These are phyloP conservation scores for Chlamydomonas reinhardtii DNA, from an alignment of 163 green algal species.

Conservation along the genomic window DNA sequence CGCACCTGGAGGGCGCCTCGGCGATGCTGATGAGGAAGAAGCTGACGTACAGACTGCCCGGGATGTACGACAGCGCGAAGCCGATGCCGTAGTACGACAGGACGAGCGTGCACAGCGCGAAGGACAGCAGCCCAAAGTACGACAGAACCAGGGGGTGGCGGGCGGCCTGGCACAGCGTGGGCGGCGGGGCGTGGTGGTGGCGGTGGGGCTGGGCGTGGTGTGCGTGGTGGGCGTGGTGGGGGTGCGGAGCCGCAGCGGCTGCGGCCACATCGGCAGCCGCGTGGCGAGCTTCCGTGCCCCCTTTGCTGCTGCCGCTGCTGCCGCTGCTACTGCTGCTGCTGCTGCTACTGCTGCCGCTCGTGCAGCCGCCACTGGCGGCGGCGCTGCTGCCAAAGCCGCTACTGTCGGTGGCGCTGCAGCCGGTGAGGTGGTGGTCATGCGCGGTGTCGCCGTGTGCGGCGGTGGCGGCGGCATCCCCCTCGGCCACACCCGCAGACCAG, in stretches of 20 bases:
- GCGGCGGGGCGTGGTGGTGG: background rate
- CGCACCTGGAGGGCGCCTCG: slow-evolving; percentile 19
- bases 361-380: background rate
- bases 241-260: no score
- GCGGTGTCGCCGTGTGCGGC: no score
- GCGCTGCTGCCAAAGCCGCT: no score
- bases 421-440: no score
- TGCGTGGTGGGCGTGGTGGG: background rate
- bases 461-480: no score
- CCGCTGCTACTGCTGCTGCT: no score
- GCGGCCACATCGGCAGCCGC: no score
- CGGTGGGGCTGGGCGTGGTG: background rate
- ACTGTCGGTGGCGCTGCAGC: no score
- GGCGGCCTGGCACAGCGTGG: background rate
- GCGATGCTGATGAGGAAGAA: slow-evolving; percentile 37
- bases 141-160: slow-evolving; percentile 2
- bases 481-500: no score
- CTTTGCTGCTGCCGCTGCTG: background rate
- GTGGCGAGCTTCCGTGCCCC: background rate
- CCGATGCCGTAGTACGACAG: slow-evolving; percentile 52
- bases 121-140: background rate
- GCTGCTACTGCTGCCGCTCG: no score
- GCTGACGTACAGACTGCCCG: slow-evolving; percentile 22
- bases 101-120: slow-evolving; percentile 23
- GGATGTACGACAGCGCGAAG: slow-evolving; percentile 43